Evolutionary conservation across 768 basidiomycete genomes (phyloP), one percentile per base, ranked within the genome.

Genomic region (Tylopilus sp.): DNA sequence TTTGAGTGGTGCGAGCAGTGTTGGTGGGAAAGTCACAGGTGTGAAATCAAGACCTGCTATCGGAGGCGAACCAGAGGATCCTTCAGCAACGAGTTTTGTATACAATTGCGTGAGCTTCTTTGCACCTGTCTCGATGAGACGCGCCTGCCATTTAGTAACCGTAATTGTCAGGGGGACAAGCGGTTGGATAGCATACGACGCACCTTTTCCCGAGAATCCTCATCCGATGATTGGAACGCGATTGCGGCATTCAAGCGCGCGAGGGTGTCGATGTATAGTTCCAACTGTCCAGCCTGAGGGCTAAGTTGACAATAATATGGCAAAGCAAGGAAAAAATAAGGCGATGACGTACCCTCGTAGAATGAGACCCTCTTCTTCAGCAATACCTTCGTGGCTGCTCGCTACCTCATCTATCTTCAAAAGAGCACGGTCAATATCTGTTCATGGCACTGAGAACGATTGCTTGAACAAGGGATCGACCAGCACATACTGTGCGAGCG

Each of bases 71-170:
- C 89, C 89, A 4, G 89, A 86, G 1, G 88, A 92, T 24, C 83
- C 87, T 71, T 91, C 89, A 3, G 91, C 90, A n/a, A 91, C 87
- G 29, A 88, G 76, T 61, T 89, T 90, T n/a, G 89, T 93, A 64
- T 87, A 92, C 13, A 91, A 70, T 60, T 90, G 89, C 0, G 84
- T 78, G 11, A 92, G 75, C 63, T 90, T 91, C 74, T 91, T 91
- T 6, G 84, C 83, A 9, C 91, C 90, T 1, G 88, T 88, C 72
- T 92, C 89, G 10, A 92, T 75, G 6, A 92, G 78, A 37, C 86
- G 82, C n/a, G 87, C 77, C 86, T 76, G 58, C 6, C 13, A 28
- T 2, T 16, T 4, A 8, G 25, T 24, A 21, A 21, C 19, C 26
- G 53, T 29, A 52, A 31, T 24, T 36, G 21, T 3, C 33, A 29